phyloP scores from a whole-genome alignment of 352 stramenopile species.

The Pythium myriotylum region DNA sequence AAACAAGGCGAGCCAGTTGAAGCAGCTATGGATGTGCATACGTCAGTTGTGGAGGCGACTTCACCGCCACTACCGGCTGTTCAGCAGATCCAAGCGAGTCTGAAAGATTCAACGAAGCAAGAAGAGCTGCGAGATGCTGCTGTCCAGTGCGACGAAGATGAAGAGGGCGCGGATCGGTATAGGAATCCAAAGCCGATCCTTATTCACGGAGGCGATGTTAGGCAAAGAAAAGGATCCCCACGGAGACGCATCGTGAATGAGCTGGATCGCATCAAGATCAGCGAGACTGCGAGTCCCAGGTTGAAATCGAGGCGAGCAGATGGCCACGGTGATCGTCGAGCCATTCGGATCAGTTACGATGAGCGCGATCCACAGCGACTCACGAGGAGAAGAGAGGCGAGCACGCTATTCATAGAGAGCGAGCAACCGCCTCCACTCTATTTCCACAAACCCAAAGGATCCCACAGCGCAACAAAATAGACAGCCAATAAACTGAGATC shows the following conservation, averaged over 20 bases:
- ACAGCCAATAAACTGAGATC: neutral
- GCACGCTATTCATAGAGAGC: neutral
- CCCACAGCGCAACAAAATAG: too few relatives aligned
- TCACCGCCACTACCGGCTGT: too few relatives aligned
- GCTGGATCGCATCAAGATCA: conserved; percentile 11
- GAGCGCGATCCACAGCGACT: neutral
- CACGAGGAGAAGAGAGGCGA: neutral
- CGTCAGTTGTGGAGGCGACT: neutral
- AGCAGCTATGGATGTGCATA: neutral
- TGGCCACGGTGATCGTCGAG: neutral
- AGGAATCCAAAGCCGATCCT: conserved; percentile 15
- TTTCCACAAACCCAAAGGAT: conserved; percentile 24
- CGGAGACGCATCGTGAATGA: conserved; percentile 9
- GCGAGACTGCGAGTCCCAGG: neutral
- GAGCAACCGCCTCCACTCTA: conserved; percentile 22
- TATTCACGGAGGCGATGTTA: conserved; percentile 1
- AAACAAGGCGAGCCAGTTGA: neutral
- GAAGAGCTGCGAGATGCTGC: conserved; percentile 9
- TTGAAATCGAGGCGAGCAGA: neutral
- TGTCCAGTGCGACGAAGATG: conserved; percentile 12
- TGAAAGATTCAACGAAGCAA: neutral
- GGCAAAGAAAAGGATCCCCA: neutral
- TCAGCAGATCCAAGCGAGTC: too few relatives aligned
- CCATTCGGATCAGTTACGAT: neutral
- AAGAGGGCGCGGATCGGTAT: neutral